A percentile compares a stretch with the other conserved stretches of the same genome.
Conservation (phyloP, 164 flowering plant species). For the Brasenia schreberi region DNA sequence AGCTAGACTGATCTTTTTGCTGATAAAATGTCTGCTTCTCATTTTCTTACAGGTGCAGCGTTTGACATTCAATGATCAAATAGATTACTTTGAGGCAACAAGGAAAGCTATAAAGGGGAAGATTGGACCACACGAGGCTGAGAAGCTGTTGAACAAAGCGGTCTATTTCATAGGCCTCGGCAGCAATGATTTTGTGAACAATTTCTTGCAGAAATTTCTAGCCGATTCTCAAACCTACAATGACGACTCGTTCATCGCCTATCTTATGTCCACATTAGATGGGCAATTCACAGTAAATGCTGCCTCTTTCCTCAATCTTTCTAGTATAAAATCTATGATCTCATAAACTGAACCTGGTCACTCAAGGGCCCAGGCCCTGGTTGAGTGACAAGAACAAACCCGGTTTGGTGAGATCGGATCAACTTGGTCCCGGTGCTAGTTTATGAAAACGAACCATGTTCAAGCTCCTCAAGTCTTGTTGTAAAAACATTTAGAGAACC, state of each 20-base stretch:
- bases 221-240: constrained; percentile 66
- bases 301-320: background rate
- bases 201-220: constrained; percentile 66
- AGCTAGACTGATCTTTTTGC: background rate
- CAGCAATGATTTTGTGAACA: constrained; percentile 87
- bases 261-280: constrained; percentile 35
- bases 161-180: constrained; percentile 68
- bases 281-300: constrained; percentile 34
- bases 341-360: no score
- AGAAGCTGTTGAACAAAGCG: constrained; percentile 40
- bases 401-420: no score
- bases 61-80: constrained; percentile 66
- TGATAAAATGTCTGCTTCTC: background rate
- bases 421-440: no score
- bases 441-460: no score
- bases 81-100: constrained; percentile 35
- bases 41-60: constrained; percentile 42
- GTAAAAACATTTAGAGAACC: no score
- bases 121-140: constrained; percentile 45
- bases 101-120: constrained; percentile 32
- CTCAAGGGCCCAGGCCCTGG: no score
- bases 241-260: constrained; percentile 46
- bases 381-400: no score
- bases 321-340: background rate
- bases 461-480: no score